phyloP scores from a whole-genome alignment of 2,329 filamentous ascomycete species.

The Aureobasidium sp. region DNA sequence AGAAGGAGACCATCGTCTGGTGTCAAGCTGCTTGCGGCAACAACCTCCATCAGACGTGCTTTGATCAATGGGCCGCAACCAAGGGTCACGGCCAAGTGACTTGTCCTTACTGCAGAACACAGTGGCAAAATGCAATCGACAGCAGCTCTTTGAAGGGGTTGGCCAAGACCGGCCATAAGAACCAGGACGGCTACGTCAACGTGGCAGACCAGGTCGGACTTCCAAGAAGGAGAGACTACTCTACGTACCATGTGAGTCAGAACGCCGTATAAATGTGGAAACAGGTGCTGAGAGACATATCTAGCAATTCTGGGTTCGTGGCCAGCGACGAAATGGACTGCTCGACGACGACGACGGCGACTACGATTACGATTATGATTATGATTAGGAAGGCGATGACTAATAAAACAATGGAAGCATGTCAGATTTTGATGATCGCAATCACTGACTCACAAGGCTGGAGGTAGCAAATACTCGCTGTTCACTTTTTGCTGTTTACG shows the following conservation, averaged over 20 bases:
- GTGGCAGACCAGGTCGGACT: constrained; percentile 24
- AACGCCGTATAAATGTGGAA: constrained; percentile 9
- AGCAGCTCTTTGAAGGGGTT: constrained; percentile 18
- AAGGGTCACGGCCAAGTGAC: constrained; percentile 20
- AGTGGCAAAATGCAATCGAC: constrained; percentile 20
- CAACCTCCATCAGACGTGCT: constrained; percentile 51
- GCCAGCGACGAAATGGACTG: not conserved
- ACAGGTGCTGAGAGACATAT: not conserved
- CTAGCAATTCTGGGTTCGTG: constrained; percentile 6
- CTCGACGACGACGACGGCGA: not conserved
- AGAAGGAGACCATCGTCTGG: constrained; percentile 40
- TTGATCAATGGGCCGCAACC: constrained; percentile 42
- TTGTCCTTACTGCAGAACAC: constrained; percentile 25
- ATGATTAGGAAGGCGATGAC: not conserved
- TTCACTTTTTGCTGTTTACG: too few relatives aligned
- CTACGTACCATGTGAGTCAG: constrained; percentile 20
- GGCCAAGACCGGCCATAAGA: constrained; percentile 17
- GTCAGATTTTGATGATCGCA: not conserved
- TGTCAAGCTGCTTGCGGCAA: constrained; percentile 55
- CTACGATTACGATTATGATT: not conserved
- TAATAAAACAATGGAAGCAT: not conserved
- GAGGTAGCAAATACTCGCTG: too few relatives aligned
- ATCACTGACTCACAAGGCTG: too few relatives aligned
- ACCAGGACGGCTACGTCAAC: constrained; percentile 26
- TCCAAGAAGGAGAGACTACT: constrained; percentile 22